Percentiles rank a stretch among this genome's conserved stretches.
These are phyloP conservation scores for Blumeria hordei DNA, from an alignment of 2,329 filamentous ascomycete genomes.

Conservation along the genomic window DNA sequence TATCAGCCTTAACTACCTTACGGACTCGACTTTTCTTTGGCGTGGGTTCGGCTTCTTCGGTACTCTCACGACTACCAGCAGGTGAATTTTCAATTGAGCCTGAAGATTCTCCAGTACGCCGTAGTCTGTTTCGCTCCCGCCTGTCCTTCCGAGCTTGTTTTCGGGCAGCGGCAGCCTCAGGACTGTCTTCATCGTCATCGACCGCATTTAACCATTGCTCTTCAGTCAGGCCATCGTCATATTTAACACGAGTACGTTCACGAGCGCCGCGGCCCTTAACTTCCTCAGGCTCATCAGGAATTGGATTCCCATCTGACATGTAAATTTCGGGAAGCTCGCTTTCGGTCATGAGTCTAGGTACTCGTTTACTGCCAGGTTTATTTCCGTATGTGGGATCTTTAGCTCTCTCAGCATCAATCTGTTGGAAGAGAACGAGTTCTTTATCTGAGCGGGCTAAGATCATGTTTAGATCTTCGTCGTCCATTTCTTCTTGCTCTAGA, in stretches of 20 bases:
- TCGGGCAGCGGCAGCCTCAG: constrained; percentile 76
- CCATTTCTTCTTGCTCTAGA: constrained; percentile 83
- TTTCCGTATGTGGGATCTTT: constrained; percentile 48
- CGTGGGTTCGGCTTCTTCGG: constrained; percentile 51
- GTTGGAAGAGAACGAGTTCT: constrained; percentile 55
- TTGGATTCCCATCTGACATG: constrained; percentile 59
- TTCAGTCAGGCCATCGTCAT: constrained; percentile 92
- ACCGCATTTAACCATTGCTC: constrained; percentile 98
- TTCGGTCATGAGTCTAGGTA: constrained; percentile 67
- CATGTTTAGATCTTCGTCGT: constrained; percentile 89
- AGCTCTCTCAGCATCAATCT: constrained; percentile 54
- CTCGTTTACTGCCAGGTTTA: constrained; percentile 30
- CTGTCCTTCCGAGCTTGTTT: constrained; percentile 71
- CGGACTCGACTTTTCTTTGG: constrained; percentile 65
- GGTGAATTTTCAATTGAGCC: constrained; percentile 42
- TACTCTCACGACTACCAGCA: constrained; percentile 50
- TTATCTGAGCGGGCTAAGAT: constrained; percentile 74
- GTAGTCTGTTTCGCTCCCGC: constrained; percentile 51
- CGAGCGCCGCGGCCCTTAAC: constrained; percentile 69
- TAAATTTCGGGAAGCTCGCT: constrained; percentile 87
- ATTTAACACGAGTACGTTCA: constrained; percentile 82
- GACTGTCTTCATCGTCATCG: constrained; percentile 83
- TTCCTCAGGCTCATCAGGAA: constrained; percentile 57
- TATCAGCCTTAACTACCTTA: constrained; percentile 47
- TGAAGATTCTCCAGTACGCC: constrained; percentile 20